A percentile compares a stretch with the other conserved stretches of the same genome.
These are phyloP conservation scores for Caloboletus inedulis DNA, from an alignment of 1,284 basidiomycete species.

Conservation along the genomic window DNA sequence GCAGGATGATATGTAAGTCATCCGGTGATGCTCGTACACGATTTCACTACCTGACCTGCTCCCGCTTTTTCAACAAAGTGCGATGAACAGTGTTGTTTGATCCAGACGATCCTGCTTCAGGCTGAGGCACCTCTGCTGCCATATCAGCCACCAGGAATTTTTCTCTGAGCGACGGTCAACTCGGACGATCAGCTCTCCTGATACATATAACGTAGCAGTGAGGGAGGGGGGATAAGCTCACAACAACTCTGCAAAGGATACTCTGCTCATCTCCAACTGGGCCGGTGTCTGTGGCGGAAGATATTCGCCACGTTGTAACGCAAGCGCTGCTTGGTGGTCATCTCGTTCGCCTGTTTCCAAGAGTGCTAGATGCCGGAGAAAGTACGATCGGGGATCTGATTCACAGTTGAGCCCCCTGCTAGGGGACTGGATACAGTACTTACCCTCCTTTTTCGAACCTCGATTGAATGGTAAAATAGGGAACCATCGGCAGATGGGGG, in stretches of 20 bases:
- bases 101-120: background rate
- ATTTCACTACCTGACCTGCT: conserved; percentile 1
- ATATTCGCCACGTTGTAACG: conserved; percentile 5
- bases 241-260: conserved; percentile 19
- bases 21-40: background rate
- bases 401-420: background rate
- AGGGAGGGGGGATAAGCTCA: background rate
- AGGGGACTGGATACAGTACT: background rate
- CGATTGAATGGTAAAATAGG: background rate
- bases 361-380: conserved; percentile 14
- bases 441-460: conserved; percentile 4
- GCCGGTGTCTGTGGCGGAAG: conserved; percentile 21
- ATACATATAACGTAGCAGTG: background rate
- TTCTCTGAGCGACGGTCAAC: conserved; percentile 3
- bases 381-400: conserved; percentile 8
- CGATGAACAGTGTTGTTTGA: background rate
- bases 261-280: conserved; percentile 16
- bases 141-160: conserved; percentile 16
- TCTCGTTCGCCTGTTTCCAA: conserved; percentile 20
- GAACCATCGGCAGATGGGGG: background rate
- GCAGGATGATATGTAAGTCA: background rate
- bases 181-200: background rate
- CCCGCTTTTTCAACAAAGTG: background rate
- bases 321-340: conserved; percentile 18
- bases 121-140: background rate